phyloP scores from a whole-genome alignment of 176 grass and related monocot genomes.

The Poa annua region DNA sequence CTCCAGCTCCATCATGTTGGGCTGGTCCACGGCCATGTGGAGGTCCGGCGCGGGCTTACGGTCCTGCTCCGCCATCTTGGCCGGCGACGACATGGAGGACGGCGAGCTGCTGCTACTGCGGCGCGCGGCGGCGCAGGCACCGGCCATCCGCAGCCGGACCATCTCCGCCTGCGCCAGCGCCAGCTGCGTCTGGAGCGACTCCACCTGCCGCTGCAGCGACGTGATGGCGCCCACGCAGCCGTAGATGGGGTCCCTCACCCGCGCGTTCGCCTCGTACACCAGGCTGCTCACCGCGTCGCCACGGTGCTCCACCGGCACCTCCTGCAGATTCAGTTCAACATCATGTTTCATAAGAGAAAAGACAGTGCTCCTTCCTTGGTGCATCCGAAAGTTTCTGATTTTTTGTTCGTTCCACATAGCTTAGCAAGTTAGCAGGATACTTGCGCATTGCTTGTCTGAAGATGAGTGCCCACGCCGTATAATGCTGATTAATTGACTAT shows the following conservation, averaged over 20 bases:
- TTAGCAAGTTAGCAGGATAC: too few species aligned
- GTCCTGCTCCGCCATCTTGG: conserved; percentile 42
- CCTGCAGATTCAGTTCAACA: conserved; percentile 46
- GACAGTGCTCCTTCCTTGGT: conserved; percentile 1
- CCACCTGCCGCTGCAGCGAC: conserved; percentile 92
- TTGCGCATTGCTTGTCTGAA: conserved; percentile 32
- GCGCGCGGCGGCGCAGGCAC: conserved; percentile 46
- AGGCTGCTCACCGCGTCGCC: conserved; percentile 97
- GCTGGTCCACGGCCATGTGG: conserved; percentile 46
- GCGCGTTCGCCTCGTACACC: conserved; percentile 98
- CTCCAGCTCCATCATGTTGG: conserved; percentile 37
- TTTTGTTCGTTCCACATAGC: too few species aligned
- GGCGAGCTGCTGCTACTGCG: conserved; percentile 36
- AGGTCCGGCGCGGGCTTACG: conserved; percentile 41
- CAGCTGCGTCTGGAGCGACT: conserved; percentile 83
- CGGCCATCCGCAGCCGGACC: conserved; percentile 68
- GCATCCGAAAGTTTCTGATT: background rate
- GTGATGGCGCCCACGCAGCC: conserved; percentile 95
- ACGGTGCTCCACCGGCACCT: conserved; percentile 81
- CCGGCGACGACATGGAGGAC: conserved; percentile 57
- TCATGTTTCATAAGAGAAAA: background rate
- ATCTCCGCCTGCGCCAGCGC: conserved; percentile 92
- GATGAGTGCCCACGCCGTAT: conserved; percentile 18
- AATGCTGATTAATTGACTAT: background rate
- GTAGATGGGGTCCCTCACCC: conserved; percentile 86